A percentile compares a stretch with the other conserved stretches of the same genome.
Evolutionary conservation across 805 yeast genomes (phyloP).

Genomic region (Candida awuae): DNA sequence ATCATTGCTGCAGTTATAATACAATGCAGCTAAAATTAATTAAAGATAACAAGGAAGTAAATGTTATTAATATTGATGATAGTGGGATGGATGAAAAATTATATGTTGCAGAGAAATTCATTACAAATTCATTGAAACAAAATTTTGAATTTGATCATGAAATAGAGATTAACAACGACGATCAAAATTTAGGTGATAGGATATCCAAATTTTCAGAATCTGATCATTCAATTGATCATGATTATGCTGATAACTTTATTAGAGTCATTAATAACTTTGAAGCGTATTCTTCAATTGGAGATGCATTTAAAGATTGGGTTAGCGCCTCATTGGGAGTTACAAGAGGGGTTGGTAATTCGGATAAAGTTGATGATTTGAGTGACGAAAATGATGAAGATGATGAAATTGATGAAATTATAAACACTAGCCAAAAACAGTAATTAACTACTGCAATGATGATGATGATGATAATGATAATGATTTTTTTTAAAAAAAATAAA

Average conservation of each 20-base stretch:
- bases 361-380: neutral
- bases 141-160: slow-evolving; percentile 28
- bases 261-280: slow-evolving; percentile 30
- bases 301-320: slow-evolving; percentile 32
- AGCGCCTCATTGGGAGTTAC: slow-evolving; percentile 9
- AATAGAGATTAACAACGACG: slow-evolving; percentile 6
- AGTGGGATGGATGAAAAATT: neutral
- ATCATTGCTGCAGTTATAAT: slow-evolving; percentile 80
- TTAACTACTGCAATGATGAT: no score
- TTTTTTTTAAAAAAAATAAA: neutral
- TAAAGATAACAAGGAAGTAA: slow-evolving; percentile 46
- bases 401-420: no score
- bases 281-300: slow-evolving; percentile 27
- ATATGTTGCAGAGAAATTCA: slow-evolving; percentile 6
- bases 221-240: slow-evolving; percentile 19
- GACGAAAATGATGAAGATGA: no score
- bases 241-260: slow-evolving; percentile 27
- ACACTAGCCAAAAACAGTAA: no score
- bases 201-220: slow-evolving; percentile 10
- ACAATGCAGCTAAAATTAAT: slow-evolving; percentile 65
- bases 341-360: neutral
- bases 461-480: neutral
- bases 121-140: slow-evolving; percentile 25
- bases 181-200: slow-evolving; percentile 9
- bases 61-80: slow-evolving; percentile 15